A percentile compares a stretch with the other conserved stretches of the same genome.
Conservation (phyloP, 1,284 basidiomycete species). For the Sparassis latifolia region DNA sequence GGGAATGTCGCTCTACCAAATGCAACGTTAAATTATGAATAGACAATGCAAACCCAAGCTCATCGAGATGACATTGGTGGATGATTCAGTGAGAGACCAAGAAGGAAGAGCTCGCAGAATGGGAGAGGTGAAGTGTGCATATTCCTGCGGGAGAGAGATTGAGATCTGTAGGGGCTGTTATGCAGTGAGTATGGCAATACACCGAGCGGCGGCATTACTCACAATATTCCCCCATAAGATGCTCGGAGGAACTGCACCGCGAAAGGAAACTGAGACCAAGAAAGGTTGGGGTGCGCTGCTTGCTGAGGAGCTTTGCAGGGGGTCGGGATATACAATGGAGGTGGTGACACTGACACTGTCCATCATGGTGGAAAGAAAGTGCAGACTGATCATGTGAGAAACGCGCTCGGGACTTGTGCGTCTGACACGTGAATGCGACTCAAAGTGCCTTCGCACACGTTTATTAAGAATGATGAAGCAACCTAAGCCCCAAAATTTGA, state of each 20-base stretch:
- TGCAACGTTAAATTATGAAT: neutral
- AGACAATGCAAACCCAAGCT: neutral
- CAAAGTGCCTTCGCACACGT: neutral
- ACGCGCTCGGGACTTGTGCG: neutral
- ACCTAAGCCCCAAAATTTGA: neutral
- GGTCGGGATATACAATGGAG: neutral
- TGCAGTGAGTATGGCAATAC: neutral
- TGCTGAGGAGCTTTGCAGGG: neutral
- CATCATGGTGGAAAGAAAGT: neutral
- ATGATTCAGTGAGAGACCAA: neutral
- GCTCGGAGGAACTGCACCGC: neutral
- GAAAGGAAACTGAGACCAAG: neutral
- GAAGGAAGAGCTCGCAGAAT: neutral
- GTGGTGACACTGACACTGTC: neutral
- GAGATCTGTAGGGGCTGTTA: neutral
- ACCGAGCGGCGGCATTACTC: neutral
- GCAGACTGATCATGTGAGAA: neutral
- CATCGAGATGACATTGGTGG: neutral
- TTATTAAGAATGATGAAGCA: neutral
- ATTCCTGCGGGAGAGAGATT: neutral
- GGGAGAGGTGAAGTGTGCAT: neutral
- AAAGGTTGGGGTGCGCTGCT: neutral
- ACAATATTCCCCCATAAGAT: neutral
- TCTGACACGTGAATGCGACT: neutral
- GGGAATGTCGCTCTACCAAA: neutral